Evolutionary conservation across 2,329 filamentous ascomycete genomes (phyloP).

Genomic region (Colletotrichum viniferum): DNA sequence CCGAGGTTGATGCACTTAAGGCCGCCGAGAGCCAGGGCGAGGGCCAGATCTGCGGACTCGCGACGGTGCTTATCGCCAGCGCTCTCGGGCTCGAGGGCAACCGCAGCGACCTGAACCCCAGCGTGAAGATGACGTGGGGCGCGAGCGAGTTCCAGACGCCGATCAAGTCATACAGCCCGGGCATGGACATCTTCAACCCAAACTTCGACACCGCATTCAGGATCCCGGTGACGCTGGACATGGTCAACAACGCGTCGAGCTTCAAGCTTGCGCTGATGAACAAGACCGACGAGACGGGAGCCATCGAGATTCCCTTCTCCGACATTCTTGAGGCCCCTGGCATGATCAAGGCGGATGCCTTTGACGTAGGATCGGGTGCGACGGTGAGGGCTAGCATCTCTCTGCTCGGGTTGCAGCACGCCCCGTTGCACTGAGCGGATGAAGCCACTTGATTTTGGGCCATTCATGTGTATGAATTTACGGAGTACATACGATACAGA

Average conservation of each 20-base stretch:
- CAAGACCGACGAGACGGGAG: slow-evolving; percentile 34
- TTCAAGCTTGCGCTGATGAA: slow-evolving; percentile 40
- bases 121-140: slow-evolving; percentile 48
- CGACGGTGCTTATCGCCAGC: slow-evolving; percentile 47
- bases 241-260: slow-evolving; percentile 27
- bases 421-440: slow-evolving; percentile 1
- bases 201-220: slow-evolving; percentile 49
- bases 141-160: slow-evolving; percentile 44
- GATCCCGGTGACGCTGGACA: slow-evolving; percentile 39
- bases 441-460: neutral
- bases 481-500: neutral
- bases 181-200: slow-evolving; percentile 52
- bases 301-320: slow-evolving; percentile 37
- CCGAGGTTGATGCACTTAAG: slow-evolving; percentile 36
- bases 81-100: slow-evolving; percentile 44
- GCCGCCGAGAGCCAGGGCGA: slow-evolving; percentile 26
- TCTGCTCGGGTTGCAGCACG: slow-evolving; percentile 30
- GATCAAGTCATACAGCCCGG: slow-evolving; percentile 45
- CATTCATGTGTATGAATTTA: neutral
- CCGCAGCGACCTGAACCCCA: slow-evolving; percentile 48
- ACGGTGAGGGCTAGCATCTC: slow-evolving; percentile 39
- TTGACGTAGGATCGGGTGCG: slow-evolving; percentile 38
- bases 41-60: slow-evolving; percentile 41
- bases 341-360: slow-evolving; percentile 33
- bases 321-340: slow-evolving; percentile 36